These are phyloP conservation scores for Acacia pycnantha DNA, from an alignment of 331 rosid genomes.

Conservation along the genomic window DNA sequence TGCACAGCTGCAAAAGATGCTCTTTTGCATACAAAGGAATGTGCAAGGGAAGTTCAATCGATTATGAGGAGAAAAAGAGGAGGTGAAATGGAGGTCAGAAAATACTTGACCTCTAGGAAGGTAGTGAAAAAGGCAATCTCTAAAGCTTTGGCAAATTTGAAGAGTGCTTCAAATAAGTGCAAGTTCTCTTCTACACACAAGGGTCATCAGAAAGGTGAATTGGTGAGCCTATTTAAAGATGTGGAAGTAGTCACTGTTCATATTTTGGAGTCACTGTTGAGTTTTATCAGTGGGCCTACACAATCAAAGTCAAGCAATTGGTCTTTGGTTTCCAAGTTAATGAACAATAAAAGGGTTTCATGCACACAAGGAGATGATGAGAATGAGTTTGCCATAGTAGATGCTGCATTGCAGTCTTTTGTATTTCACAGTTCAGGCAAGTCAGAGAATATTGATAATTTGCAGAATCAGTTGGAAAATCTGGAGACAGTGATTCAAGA, in stretches of 20 bases:
- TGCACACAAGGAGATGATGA: slow-evolving; percentile 28
- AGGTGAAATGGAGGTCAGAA: slow-evolving; percentile 40
- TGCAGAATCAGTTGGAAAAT: slow-evolving; percentile 26
- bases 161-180: slow-evolving; percentile 8
- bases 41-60: slow-evolving; percentile 44
- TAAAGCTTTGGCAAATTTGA: slow-evolving; percentile 40
- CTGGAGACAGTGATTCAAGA: slow-evolving; percentile 30
- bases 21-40: slow-evolving; percentile 51
- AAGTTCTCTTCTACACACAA: neutral
- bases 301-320: slow-evolving; percentile 24
- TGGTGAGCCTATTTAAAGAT: neutral
- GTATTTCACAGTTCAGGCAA: slow-evolving; percentile 1
- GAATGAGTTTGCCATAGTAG: slow-evolving; percentile 24
- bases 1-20: slow-evolving; percentile 54
- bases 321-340: slow-evolving; percentile 30
- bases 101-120: slow-evolving; percentile 51
- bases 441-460: neutral
- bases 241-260: slow-evolving; percentile 37
- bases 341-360: slow-evolving; percentile 16
- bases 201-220: slow-evolving; percentile 8
- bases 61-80: slow-evolving; percentile 44
- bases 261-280: slow-evolving; percentile 13
- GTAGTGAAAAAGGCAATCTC: slow-evolving; percentile 44
- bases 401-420: slow-evolving; percentile 25
- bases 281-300: slow-evolving; percentile 29